These are phyloP conservation scores for Panicum miliaceum DNA, from an alignment of 176 grass and related monocot species.

Conservation along the genomic window DNA sequence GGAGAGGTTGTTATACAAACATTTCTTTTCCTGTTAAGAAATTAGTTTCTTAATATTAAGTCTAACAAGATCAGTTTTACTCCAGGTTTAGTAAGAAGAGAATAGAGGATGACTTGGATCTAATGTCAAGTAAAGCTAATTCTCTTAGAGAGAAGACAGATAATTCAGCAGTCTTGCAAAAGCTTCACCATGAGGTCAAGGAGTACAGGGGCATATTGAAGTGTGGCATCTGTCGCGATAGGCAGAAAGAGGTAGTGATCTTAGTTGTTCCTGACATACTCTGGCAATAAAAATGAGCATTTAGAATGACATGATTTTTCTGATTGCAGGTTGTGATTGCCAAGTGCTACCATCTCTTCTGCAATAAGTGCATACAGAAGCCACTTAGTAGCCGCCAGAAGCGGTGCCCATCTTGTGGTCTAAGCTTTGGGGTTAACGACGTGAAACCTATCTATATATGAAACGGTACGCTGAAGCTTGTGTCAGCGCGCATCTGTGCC, in stretches of 20 bases:
- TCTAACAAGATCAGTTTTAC: constrained; percentile 15
- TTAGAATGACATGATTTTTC: constrained; percentile 2
- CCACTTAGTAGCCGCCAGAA: constrained; percentile 65
- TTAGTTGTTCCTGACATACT: neutral
- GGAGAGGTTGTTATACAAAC: constrained; percentile 64
- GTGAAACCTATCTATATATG: constrained; percentile 96
- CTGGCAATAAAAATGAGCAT: neutral
- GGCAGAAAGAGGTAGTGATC: constrained; percentile 74
- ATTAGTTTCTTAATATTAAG: neutral
- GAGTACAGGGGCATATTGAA: constrained; percentile 89
- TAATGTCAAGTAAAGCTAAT: constrained; percentile 69
- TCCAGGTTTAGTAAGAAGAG: constrained; percentile 85
- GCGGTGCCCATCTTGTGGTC: constrained; percentile 72
- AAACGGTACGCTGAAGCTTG: constrained; percentile 26
- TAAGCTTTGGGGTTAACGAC: constrained; percentile 76
- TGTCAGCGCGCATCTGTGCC: neutral
- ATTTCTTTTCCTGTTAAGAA: neutral
- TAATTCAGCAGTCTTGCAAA: constrained; percentile 61
- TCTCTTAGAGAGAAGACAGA: constrained; percentile 64
- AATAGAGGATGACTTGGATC: constrained; percentile 74
- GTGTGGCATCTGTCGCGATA: constrained; percentile 72
- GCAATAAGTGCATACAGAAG: constrained; percentile 76
- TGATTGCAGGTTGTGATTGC: constrained; percentile 75
- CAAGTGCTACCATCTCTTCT: constrained; percentile 97
- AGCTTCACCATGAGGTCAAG: constrained; percentile 70